A percentile compares a stretch with the other conserved stretches of the same genome.
Conservation (phyloP, 2,329 filamentous ascomycete genomes). For the Exophiala sp. region DNA sequence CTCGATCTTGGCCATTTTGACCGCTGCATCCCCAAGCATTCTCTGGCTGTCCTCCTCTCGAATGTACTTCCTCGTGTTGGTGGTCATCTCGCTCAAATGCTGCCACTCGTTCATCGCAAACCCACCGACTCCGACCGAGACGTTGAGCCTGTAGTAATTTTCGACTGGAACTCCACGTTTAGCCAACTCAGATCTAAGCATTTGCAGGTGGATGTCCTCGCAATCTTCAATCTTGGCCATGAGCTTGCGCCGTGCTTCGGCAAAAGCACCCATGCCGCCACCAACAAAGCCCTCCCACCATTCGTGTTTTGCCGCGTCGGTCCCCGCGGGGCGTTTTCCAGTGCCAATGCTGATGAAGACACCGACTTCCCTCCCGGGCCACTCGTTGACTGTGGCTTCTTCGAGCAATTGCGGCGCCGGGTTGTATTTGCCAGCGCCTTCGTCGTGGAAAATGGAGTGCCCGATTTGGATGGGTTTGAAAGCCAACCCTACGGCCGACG, state of each 20-base stretch:
- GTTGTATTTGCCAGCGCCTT: slow-evolving; percentile 87
- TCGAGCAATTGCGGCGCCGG: slow-evolving; percentile 79
- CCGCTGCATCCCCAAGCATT: slow-evolving; percentile 69
- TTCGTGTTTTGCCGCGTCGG: slow-evolving; percentile 61
- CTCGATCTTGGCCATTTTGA: slow-evolving; percentile 77
- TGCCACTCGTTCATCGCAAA: slow-evolving; percentile 99
- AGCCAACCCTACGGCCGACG: slow-evolving; percentile 78
- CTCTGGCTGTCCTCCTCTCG: slow-evolving; percentile 64
- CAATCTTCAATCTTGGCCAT: slow-evolving; percentile 94
- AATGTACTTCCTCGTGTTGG: slow-evolving; percentile 79
- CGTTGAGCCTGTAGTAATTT: slow-evolving; percentile 94
- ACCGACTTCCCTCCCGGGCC: slow-evolving; percentile 87
- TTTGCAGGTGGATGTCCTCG: slow-evolving; percentile 79
- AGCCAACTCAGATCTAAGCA: slow-evolving; percentile 70
- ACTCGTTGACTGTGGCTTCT: slow-evolving; percentile 90
- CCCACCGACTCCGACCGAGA: slow-evolving; percentile 86
- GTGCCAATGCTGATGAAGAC: slow-evolving; percentile 94
- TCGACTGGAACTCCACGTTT: slow-evolving; percentile 76
- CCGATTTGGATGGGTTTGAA: slow-evolving; percentile 96
- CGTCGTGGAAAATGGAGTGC: slow-evolving; percentile 88
- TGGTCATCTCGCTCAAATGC: slow-evolving; percentile 89
- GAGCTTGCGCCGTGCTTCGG: slow-evolving; percentile 76
- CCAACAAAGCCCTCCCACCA: slow-evolving; percentile 88
- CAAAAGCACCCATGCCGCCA: slow-evolving; percentile 71
- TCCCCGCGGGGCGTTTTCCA: slow-evolving; percentile 70